Evolutionary conservation across 371 early-diverging fungal genomes (phyloP).

Genomic region (Rhizopus microsporus): DNA sequence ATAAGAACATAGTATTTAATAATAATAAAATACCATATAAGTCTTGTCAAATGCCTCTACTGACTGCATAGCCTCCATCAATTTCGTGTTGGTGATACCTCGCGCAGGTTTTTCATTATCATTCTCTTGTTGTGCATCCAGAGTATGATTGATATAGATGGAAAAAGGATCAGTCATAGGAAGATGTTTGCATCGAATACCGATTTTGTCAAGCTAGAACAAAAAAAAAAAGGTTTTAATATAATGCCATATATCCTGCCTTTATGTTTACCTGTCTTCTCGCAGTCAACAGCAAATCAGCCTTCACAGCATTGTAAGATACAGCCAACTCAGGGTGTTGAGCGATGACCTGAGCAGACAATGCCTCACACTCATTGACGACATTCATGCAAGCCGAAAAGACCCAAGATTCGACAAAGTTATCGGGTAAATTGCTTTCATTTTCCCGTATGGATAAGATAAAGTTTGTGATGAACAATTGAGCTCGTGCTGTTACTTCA

Average conservation of each 20-base stretch:
- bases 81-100: slow-evolving; percentile 64
- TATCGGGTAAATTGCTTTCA: slow-evolving; percentile 50
- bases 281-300: slow-evolving; percentile 76
- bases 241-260: not conserved
- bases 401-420: slow-evolving; percentile 79
- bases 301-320: slow-evolving; percentile 73
- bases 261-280: slow-evolving; percentile 59
- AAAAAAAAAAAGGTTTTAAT: not conserved
- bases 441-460: slow-evolving; percentile 75
- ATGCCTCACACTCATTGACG: slow-evolving; percentile 75
- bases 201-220: slow-evolving; percentile 71
- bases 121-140: not conserved
- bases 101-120: slow-evolving; percentile 25
- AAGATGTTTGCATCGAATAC: slow-evolving; percentile 56
- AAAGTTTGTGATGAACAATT: slow-evolving; percentile 74
- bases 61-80: slow-evolving; percentile 62
- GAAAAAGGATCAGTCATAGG: slow-evolving; percentile 60
- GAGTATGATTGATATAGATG: slow-evolving; percentile 45
- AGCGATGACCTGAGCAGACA: slow-evolving; percentile 48
- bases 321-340: slow-evolving; percentile 45
- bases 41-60: slow-evolving; percentile 72
- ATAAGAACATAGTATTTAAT: no score
- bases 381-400: slow-evolving; percentile 79
- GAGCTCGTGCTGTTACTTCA: slow-evolving; percentile 72
- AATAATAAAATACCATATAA: slow-evolving; percentile 60